Evolutionary conservation across 2,329 filamentous ascomycete species (phyloP).

Genomic region (Hypomyces perniciosus): DNA sequence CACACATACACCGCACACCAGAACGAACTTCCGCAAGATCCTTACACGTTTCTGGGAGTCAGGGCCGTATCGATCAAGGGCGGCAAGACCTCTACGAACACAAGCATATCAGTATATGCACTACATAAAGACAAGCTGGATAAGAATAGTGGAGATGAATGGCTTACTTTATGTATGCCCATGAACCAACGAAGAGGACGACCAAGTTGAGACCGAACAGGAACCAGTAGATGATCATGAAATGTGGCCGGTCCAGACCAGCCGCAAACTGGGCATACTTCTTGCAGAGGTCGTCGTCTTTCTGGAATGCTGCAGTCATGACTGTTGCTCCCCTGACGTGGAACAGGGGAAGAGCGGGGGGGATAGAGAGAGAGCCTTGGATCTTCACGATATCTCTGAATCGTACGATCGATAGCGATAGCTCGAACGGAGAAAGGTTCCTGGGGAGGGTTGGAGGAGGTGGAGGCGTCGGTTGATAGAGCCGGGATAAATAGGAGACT

Average conservation of each 20-base stretch:
- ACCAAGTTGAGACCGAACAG: slow-evolving; percentile 39
- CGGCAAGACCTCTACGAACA: slow-evolving; percentile 26
- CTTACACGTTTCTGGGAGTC: slow-evolving; percentile 27
- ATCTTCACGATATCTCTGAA: too few relatives aligned
- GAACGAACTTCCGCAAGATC: slow-evolving; percentile 37
- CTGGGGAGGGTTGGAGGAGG: too few relatives aligned
- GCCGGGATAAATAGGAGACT: too few relatives aligned
- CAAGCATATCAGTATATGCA: slow-evolving; percentile 1
- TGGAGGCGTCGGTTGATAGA: too few relatives aligned
- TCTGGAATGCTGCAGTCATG: slow-evolving; percentile 1
- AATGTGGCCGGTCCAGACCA: slow-evolving; percentile 35
- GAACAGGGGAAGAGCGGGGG: too few relatives aligned
- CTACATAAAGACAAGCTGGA: not conserved
- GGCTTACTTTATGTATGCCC: slow-evolving; percentile 32
- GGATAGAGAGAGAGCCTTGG: too few relatives aligned
- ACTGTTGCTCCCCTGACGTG: not conserved
- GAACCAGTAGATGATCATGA: slow-evolving; percentile 42
- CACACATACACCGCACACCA: slow-evolving; percentile 39
- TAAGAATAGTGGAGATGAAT: not conserved
- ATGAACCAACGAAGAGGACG: slow-evolving; percentile 40
- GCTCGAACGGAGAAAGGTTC: too few relatives aligned
- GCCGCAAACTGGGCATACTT: slow-evolving; percentile 40
- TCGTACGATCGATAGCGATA: too few relatives aligned
- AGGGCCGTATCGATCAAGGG: slow-evolving; percentile 32
- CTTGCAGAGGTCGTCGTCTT: slow-evolving; percentile 25